A percentile compares a stretch with the other conserved stretches of the same genome.
Conservation (phyloP, 2,329 filamentous ascomycete species). For the Emergomyces africanus region DNA sequence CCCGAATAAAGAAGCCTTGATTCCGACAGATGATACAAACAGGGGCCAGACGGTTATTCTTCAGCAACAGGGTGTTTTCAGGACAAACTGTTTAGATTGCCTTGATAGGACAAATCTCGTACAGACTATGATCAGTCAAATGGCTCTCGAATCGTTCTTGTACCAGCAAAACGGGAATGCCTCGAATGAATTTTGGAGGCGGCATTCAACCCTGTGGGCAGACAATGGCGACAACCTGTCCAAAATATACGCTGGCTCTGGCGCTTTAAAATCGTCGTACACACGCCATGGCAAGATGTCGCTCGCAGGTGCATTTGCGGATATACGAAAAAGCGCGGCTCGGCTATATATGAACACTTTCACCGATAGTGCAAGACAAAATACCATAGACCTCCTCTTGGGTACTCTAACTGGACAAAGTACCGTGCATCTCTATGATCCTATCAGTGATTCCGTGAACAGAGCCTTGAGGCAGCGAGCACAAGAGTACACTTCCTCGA, state of each 20-base stretch:
- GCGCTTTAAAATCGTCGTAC: constrained; percentile 88
- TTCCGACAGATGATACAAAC: constrained; percentile 16
- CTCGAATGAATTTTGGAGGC: constrained; percentile 73
- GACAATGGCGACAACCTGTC: constrained; percentile 93
- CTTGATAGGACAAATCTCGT: constrained; percentile 92
- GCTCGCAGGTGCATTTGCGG: constrained; percentile 81
- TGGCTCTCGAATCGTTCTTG: constrained; percentile 80
- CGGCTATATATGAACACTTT: constrained; percentile 97
- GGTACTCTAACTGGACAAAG: constrained; percentile 72
- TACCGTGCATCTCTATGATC: constrained; percentile 79
- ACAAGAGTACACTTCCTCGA: constrained; percentile 61
- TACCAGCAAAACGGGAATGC: constrained; percentile 56
- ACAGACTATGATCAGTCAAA: constrained; percentile 87
- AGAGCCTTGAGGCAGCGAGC: constrained; percentile 54
- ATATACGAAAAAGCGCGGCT: constrained; percentile 87
- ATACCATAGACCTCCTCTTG: constrained; percentile 86
- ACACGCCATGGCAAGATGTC: constrained; percentile 95
- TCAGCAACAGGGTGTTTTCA: constrained; percentile 89
- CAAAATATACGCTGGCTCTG: constrained; percentile 92
- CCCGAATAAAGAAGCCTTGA: constrained; percentile 25
- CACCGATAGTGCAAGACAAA: constrained; percentile 80
- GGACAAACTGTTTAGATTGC: constrained; percentile 93
- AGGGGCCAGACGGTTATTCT: constrained; percentile 52
- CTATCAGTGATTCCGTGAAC: constrained; percentile 82
- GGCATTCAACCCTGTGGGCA: constrained; percentile 89